These are phyloP conservation scores for Cruciata laevipes DNA, from an alignment of 257 asterid genomes.

Conservation along the genomic window DNA sequence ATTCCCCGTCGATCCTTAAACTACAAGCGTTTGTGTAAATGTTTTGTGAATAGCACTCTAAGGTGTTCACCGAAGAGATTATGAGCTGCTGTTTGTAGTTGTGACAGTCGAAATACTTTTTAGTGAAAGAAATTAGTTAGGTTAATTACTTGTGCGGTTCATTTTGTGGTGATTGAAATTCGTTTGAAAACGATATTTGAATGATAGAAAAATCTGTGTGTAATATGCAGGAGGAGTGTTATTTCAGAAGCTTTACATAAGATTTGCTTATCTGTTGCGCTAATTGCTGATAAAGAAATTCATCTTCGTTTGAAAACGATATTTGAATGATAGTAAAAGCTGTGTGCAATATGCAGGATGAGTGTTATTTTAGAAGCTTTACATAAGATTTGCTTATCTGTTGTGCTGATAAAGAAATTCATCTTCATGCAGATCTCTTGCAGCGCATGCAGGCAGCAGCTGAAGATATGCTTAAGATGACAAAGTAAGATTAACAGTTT, in stretches of 20 bases:
- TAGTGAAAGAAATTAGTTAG: background rate
- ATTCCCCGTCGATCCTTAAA: background rate
- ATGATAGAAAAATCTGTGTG: background rate
- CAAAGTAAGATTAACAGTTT: conserved; percentile 36
- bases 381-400: background rate
- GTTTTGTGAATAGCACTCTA: background rate
- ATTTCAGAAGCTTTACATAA: background rate
- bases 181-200: background rate
- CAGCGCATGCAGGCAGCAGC: conserved; percentile 65
- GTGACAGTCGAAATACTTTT: background rate
- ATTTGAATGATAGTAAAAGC: background rate
- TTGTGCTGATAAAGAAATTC: background rate
- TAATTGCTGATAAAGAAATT: background rate
- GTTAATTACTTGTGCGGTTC: background rate
- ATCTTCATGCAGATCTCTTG: conserved; percentile 47
- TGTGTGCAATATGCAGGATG: background rate
- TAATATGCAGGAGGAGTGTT: background rate
- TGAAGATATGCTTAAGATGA: conserved; percentile 77
- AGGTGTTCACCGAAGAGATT: background rate
- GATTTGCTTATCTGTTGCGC: background rate
- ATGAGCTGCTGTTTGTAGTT: background rate
- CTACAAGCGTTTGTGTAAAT: background rate
- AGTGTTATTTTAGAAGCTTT: background rate
- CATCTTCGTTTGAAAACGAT: no score
- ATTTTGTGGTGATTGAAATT: background rate